phyloP scores from a whole-genome alignment of 164 flowering plant genomes.

The Platanus orientalis region DNA sequence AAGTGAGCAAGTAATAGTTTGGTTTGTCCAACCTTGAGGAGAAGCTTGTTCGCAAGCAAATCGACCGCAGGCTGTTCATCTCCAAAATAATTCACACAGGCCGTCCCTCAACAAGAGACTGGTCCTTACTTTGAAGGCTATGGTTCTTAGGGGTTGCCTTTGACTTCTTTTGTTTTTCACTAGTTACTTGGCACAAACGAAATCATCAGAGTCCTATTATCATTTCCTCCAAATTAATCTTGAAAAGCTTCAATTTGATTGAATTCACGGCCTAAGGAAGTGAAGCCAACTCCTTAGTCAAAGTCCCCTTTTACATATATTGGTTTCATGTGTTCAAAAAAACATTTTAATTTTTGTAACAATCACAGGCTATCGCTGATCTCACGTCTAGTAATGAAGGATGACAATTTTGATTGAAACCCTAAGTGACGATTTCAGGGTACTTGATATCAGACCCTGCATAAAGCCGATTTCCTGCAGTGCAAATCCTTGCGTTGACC shows the following conservation, averaged over 20 bases:
- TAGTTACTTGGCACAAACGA: no score
- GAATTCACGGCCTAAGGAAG: background rate
- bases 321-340: no score
- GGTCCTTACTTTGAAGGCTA: conserved; percentile 91
- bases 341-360: no score
- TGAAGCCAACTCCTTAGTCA: background rate
- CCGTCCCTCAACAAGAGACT: conserved; percentile 97
- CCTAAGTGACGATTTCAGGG: conserved; percentile 50
- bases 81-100: conserved; percentile 91
- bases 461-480: no score
- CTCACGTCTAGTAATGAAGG: conserved; percentile 59
- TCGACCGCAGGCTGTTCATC: conserved; percentile 99
- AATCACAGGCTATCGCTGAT: conserved; percentile 84
- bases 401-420: conserved; percentile 35
- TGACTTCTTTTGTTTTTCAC: conserved; percentile 6
- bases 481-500: no score
- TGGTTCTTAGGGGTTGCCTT: conserved; percentile 91
- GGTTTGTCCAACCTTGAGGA: conserved; percentile 58
- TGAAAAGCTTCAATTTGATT: background rate
- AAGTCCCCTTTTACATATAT: no score
- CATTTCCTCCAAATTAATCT: background rate
- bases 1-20: background rate
- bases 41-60: conserved; percentile 87
- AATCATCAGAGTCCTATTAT: no score
- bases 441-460: conserved; percentile 69